phyloP scores from a whole-genome alignment of 1,139 yeast genomes.

The Hansenula lynferdii region DNA sequence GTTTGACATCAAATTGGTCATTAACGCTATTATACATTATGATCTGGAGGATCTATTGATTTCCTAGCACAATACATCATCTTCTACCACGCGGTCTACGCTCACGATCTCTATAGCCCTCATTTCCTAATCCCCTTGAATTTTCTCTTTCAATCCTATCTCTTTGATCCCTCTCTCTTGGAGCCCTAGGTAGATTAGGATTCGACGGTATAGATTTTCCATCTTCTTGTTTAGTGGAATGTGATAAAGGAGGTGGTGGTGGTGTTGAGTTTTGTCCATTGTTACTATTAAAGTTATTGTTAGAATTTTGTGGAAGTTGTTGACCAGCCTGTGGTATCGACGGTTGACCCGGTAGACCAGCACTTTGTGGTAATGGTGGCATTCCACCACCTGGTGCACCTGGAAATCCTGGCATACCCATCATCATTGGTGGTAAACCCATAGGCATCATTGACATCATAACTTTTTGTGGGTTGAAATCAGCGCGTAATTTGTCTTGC shows the following conservation, averaged over 20 bases:
- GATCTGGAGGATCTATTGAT: no score
- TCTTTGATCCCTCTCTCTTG: constrained; percentile 14
- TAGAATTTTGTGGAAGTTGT: background rate
- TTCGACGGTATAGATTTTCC: constrained; percentile 4
- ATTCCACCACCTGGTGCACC: constrained; percentile 7
- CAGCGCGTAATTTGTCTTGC: constrained; percentile 78
- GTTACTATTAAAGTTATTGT: no score
- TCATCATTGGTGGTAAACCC: constrained; percentile 25
- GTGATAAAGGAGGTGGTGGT: constrained; percentile 7
- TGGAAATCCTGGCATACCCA: constrained; percentile 17
- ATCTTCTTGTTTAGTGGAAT: background rate
- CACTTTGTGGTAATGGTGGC: constrained; percentile 13
- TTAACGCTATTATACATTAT: constrained; percentile 2
- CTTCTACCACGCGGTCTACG: constrained; percentile 8
- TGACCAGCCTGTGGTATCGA: constrained; percentile 5
- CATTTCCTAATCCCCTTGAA: constrained; percentile 4
- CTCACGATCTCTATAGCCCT: constrained; percentile 10
- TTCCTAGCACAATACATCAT: background rate
- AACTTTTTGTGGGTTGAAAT: constrained; percentile 56
- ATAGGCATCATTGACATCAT: constrained; percentile 37
- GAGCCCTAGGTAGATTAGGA: constrained; percentile 17
- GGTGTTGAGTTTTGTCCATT: constrained; percentile 4
- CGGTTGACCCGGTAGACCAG: background rate
- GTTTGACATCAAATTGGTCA: no score
- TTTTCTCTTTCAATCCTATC: constrained; percentile 13